Evolutionary conservation across 2,329 filamentous ascomycete species (phyloP), one percentile per base, ranked within the genome.

Genomic region (Aspergillus caelatus): DNA sequence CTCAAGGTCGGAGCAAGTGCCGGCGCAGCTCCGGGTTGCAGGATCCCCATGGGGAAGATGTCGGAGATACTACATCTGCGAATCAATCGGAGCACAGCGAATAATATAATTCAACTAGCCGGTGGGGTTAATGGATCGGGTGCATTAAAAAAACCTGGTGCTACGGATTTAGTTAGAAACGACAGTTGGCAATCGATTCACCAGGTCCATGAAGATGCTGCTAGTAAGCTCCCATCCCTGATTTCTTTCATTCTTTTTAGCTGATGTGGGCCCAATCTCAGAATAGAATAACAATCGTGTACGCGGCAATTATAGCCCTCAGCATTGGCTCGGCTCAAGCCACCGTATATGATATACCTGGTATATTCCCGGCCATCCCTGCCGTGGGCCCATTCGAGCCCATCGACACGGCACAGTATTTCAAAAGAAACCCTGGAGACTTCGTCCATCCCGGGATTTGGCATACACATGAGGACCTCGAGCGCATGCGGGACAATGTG

Each of bases 401-500:
- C 19, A 41, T 67, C 50, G 62, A 67, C 60, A 39, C 43, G 11
- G 34, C 55, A 19, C 59, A 58, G 16, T 65, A 56, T 21, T 62
- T 65, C 57, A 65, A 67, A 21, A 23, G 30, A 6, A 30, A 52
- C 14, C 52, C 65, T 1, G 60, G 60, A 5, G 56, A 59, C 19
- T 60, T 65, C 41, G 16, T 39, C 5, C 72, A 74, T 55, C 71
- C 68, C 1, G 71, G 70, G 3, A 62, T 73, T 7, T 71, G 70
- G 67, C 71, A 72, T 58, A 71, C 68, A 2, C 69, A 71, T 48
- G 61, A 65, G 8, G 66, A 72, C 14, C 63, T 74, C 9, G 68
- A 72, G 50, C 63, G 62, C 6, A 69, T 70, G 4, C 64, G 68
- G 1, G 63, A 62, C 12, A 64, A 63, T 21, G 65, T 71, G 11